Evolutionary conservation across 306 rosid species (phyloP).

Genomic region (Glycine soja): DNA sequence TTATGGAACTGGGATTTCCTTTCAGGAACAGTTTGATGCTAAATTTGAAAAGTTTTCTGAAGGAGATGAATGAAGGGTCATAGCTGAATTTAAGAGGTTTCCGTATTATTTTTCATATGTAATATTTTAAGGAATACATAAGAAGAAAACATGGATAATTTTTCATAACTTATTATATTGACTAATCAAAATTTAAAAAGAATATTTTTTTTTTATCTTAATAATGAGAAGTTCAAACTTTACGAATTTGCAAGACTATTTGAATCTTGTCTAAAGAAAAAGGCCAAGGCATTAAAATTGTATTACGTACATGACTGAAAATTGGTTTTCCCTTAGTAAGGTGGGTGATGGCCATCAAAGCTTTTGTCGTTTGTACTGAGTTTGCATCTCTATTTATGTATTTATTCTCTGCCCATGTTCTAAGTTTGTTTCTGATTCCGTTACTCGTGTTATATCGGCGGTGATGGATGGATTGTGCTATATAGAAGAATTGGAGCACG

Average conservation of each 20-base stretch:
- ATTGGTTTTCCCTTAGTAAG: slow-evolving; percentile 36
- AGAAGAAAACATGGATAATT: background rate
- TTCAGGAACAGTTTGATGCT: background rate
- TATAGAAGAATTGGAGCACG: too few relatives aligned
- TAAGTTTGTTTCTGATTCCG: background rate
- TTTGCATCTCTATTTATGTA: slow-evolving; percentile 1
- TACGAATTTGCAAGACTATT: background rate
- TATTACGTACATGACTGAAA: slow-evolving; percentile 37
- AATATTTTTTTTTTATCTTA: background rate
- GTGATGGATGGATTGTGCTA: too few relatives aligned
- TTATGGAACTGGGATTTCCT: background rate
- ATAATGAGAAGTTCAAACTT: background rate
- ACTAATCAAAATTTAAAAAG: background rate
- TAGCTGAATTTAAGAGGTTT: background rate
- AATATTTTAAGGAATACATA: background rate
- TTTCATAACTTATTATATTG: background rate
- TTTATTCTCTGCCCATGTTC: background rate
- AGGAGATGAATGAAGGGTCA: background rate
- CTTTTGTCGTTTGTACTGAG: background rate
- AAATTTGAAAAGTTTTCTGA: background rate
- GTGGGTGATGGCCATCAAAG: slow-evolving; percentile 2
- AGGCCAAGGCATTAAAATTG: slow-evolving; percentile 55
- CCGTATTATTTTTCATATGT: background rate
- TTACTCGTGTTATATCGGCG: background rate
- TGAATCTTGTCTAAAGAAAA: slow-evolving; percentile 38